Conservation (phyloP, 148 eudicot genomes). For the Salicornia ramosissima region DNA sequence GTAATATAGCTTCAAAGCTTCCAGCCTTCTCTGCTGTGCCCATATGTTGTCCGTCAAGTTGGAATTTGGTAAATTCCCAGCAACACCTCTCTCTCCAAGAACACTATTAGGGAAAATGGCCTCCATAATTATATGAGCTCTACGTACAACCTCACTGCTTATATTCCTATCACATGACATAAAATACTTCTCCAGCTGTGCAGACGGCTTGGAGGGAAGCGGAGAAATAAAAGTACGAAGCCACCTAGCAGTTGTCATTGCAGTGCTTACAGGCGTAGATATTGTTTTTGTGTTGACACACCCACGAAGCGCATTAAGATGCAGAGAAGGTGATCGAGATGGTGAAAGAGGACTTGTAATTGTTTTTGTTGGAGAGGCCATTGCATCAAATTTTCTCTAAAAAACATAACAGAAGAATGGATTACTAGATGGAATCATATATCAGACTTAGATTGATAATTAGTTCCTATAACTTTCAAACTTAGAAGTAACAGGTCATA, state of each 20-base stretch:
- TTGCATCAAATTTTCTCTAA: constrained; percentile 58
- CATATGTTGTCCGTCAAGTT: constrained; percentile 84
- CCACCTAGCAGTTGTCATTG: constrained; percentile 99
- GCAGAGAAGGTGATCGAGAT: constrained; percentile 56
- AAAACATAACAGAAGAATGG: constrained; percentile 16
- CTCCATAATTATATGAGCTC: constrained; percentile 84
- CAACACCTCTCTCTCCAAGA: constrained; percentile 55
- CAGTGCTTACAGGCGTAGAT: constrained; percentile 94
- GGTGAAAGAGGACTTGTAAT: constrained; percentile 73
- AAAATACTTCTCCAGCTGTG: constrained; percentile 58
- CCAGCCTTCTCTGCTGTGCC: constrained; percentile 87
- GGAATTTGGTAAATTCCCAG: constrained; percentile 56
- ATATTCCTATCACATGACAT: constrained; percentile 71
- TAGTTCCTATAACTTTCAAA: background rate
- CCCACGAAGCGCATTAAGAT: constrained; percentile 31
- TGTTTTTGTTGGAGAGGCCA: constrained; percentile 81
- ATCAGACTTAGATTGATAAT: background rate
- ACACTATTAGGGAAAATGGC: constrained; percentile 90
- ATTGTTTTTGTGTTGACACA: constrained; percentile 35
- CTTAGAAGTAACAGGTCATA: background rate
- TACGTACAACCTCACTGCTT: constrained; percentile 54
- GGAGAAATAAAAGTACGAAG: constrained; percentile 75
- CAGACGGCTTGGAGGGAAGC: constrained; percentile 77
- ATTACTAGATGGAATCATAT: background rate
- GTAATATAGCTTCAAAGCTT: constrained; percentile 79